Evolutionary conservation across 257 asterid species (phyloP), one percentile per base, ranked within the genome.

Genomic region (Euphrasia confusa): DNA sequence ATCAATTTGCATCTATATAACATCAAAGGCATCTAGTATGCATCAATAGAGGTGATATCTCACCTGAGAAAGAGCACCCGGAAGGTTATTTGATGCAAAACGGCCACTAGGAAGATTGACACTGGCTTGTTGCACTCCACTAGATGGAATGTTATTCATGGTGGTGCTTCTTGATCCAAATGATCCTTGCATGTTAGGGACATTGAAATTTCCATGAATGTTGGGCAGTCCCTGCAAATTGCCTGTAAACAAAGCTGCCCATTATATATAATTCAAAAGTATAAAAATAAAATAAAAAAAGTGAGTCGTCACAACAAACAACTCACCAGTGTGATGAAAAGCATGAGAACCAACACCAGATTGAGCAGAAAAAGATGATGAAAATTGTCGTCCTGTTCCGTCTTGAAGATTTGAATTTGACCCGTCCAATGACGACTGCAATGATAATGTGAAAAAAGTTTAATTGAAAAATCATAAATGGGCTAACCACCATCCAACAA

Each of bases 331-430:
- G 72, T 85, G 97, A 77, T 93, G 95, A 74, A 61, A 93, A 75
- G 71, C 83, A 59, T 95, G 85, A 77, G 96, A 83, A 65, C 85
- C 99, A 42, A 90, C 87, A 69, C 95, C 97, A 54, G 99, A 84
- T 70, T 92, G 97, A 75, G 83, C 84, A 72, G 97, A 87, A 67
- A 82, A 89, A 14, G 97, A 87, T 57, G 95, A 54, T 10, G 95
- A 66, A 73, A 82, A 82, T n/a, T 95, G 72, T 57, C 95, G 92
- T 42, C 89, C 96, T 2, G 91, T 68, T 79, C 80, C 85, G 71
- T 93, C 97, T 8, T 96, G 84, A 80, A 87, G 83, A 77, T 85
- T 89, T 44, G 97, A 85, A 55, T 90, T 72, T 57, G 97, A 82
- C 54, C 96, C 99, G 59, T 84, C 84, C 68, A 85, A 56, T 54